Evolutionary conservation across 1,139 yeast species (phyloP).

Genomic region (Dujonia santamariae): DNA sequence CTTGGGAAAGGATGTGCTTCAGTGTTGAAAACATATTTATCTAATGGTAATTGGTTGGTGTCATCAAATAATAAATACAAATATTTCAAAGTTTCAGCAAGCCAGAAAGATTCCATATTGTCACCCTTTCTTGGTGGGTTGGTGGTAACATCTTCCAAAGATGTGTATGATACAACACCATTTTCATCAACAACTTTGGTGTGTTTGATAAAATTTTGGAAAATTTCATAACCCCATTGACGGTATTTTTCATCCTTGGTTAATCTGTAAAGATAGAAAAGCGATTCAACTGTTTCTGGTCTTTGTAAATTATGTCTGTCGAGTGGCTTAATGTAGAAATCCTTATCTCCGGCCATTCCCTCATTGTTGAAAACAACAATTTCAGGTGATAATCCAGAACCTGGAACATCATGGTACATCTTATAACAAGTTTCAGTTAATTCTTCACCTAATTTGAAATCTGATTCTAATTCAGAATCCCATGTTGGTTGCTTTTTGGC

Average conservation of each 20-base stretch:
- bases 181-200: slow-evolving; percentile 49
- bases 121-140: slow-evolving; percentile 56
- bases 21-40: slow-evolving; percentile 78
- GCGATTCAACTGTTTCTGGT: slow-evolving; percentile 92
- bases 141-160: slow-evolving; percentile 65
- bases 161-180: slow-evolving; percentile 61
- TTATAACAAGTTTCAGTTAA: slow-evolving; percentile 78
- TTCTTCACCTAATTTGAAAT: slow-evolving; percentile 70
- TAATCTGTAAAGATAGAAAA: slow-evolving; percentile 75
- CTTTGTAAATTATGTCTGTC: slow-evolving; percentile 87
- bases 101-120: slow-evolving; percentile 91
- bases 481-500: slow-evolving; percentile 32
- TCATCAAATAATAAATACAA: slow-evolving; percentile 78
- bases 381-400: slow-evolving; percentile 83
- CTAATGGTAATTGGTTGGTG: slow-evolving; percentile 53
- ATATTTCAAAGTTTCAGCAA: slow-evolving; percentile 89
- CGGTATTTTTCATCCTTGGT: slow-evolving; percentile 82
- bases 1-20: slow-evolving; percentile 92
- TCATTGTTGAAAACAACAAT: slow-evolving; percentile 70
- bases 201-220: slow-evolving; percentile 63
- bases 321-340: slow-evolving; percentile 64
- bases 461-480: slow-evolving; percentile 39
- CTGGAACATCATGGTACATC: slow-evolving; percentile 66
- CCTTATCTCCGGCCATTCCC: slow-evolving; percentile 57
- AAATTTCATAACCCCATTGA: slow-evolving; percentile 88